phyloP scores from a whole-genome alignment of 257 asterid genomes.

The Solanum virginianum region DNA sequence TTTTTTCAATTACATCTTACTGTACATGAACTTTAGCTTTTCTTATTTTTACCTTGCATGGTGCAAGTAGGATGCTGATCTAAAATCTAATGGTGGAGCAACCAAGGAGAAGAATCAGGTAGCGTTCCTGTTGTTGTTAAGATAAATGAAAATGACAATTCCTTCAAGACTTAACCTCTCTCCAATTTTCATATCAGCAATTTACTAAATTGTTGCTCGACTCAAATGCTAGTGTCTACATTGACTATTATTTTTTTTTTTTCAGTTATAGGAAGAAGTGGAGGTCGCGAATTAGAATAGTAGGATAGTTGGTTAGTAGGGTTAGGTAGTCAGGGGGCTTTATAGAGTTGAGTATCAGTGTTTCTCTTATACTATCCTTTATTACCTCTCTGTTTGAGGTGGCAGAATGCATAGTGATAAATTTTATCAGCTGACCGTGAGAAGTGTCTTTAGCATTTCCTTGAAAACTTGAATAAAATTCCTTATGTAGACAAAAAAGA shows the following conservation, averaged over 20 bases:
- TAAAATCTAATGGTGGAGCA: slow-evolving; percentile 45
- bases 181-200: neutral
- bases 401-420: neutral
- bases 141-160: neutral
- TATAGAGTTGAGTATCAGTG: too few species aligned
- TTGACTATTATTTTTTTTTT: neutral
- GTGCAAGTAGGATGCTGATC: slow-evolving; percentile 54
- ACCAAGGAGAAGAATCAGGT: slow-evolving; percentile 44
- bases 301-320: too few species aligned
- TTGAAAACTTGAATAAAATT: neutral
- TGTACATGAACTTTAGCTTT: neutral
- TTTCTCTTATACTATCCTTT: neutral
- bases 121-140: neutral
- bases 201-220: neutral
- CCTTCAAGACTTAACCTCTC: neutral
- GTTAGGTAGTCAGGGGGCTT: too few species aligned
- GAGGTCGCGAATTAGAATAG: too few species aligned
- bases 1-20: neutral
- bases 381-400: neutral
- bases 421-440: neutral
- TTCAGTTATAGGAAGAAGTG: too few species aligned
- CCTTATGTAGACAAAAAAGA: neutral
- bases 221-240: neutral
- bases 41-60: slow-evolving; percentile 15
- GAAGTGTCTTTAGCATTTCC: neutral